phyloP scores from a whole-genome alignment of 192 early-diverging fungal species.

The Backusella luteola region DNA sequence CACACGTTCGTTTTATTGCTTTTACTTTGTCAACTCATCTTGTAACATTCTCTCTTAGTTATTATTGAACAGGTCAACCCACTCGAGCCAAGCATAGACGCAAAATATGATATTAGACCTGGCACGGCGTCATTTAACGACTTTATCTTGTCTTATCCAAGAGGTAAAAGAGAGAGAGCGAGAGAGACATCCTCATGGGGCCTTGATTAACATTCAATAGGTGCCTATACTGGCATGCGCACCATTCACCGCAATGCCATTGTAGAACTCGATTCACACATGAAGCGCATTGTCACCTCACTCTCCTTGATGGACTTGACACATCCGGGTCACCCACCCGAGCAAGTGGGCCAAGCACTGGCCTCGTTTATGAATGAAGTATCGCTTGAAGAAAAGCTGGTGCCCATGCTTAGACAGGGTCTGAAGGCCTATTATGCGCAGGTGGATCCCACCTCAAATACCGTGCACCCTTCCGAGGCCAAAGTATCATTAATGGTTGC shows the following conservation, averaged over 20 bases:
- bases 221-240: constrained; percentile 65
- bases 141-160: constrained; percentile 32
- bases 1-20: not conserved
- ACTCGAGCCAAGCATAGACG: not conserved
- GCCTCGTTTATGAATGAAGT: constrained; percentile 35
- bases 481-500: constrained; percentile 58
- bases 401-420: constrained; percentile 43
- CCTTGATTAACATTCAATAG: constrained; percentile 16
- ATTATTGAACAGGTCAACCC: constrained; percentile 31
- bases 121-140: constrained; percentile 18
- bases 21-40: not conserved
- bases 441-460: constrained; percentile 19
- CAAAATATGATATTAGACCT: constrained; percentile 11
- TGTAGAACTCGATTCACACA: constrained; percentile 56
- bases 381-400: constrained; percentile 26
- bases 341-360: constrained; percentile 26
- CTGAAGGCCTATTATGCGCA: constrained; percentile 46
- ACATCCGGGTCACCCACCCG: not conserved
- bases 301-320: constrained; percentile 47
- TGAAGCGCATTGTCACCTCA: constrained; percentile 49
- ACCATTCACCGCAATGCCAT: constrained; percentile 51
- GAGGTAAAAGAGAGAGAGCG: constrained; percentile 14
- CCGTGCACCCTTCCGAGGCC: constrained; percentile 33
- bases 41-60: constrained; percentile 1
- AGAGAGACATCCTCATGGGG: no score